Evolutionary conservation across 495 filamentous ascomycete genomes (phyloP), one percentile per base, ranked within the genome.

Genomic region (Coniosporium apollinis): DNA sequence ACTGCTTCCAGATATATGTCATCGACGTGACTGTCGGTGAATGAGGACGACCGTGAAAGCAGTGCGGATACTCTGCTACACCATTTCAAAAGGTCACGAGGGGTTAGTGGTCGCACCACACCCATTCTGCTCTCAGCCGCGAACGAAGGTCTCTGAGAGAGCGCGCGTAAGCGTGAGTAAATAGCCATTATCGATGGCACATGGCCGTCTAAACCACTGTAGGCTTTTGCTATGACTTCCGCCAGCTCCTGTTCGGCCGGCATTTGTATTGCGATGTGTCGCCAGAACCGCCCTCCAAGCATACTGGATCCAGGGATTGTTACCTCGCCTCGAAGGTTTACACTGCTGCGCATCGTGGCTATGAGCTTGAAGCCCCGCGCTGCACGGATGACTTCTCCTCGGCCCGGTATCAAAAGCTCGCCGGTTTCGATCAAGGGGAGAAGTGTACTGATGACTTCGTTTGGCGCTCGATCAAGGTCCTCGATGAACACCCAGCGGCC

Each of bases 401-500:
- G 72, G 37, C 76, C 84, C 0, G 86, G 80, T 25, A 96, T 80
- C 3, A 85, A 64, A 11, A 99, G 66, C 54, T 94, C 82, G 2
- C 82, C 69, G 28, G 78, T 68, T 50, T 96, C 87, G 41, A 96
- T 82, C 2, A 99, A 66, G 1, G 91, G 87, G 19, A 94, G 62
- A 24, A 99, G 68, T 2, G 81, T 80, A 49, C 85, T 85, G 52
- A 96, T 79, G 31, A 94, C 78, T 52, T 94, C 89, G 37, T 78
- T 84, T n/a, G 91, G 86, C 13, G 89, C 91, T 34, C 87, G 79
- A 52, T 99, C 81, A 19, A 99, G 65, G 52, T 99, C 91, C 59
- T 99, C 91, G 36, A 99, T 86, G 37, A 96, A 60, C 4, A 99
- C 74, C 91, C 89, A 96, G 48, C 84, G 70, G 28, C 91, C 91